Conservation (phyloP, 306 rosid species). For the Delonix regia region DNA sequence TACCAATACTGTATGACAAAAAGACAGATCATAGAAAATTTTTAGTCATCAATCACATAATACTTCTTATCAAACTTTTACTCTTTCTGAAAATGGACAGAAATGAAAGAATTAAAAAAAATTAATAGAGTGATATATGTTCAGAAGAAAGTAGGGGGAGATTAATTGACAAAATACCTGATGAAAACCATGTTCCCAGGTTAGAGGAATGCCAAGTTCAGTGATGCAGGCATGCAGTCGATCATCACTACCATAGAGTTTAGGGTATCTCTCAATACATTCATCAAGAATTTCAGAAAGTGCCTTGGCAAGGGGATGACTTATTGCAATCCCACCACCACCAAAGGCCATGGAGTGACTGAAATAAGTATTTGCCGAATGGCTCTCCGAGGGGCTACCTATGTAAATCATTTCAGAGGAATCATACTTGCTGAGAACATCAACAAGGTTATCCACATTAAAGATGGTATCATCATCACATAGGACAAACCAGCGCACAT, state of each 20-base stretch:
- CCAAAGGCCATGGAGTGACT: constrained; percentile 88
- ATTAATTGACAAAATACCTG: constrained; percentile 53
- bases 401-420: constrained; percentile 81
- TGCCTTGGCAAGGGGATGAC: constrained; percentile 64
- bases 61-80: background rate
- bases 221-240: constrained; percentile 83
- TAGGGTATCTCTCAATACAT: constrained; percentile 77
- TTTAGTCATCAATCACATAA: constrained; percentile 5
- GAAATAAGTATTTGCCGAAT: constrained; percentile 77
- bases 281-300: constrained; percentile 65
- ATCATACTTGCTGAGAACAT: constrained; percentile 69
- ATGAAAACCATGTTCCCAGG: constrained; percentile 77
- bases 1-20: constrained; percentile 33
- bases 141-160: background rate
- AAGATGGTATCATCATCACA: constrained; percentile 82
- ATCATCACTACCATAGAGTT: constrained; percentile 85
- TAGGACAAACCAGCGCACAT: constrained; percentile 68
- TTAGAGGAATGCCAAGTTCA: constrained; percentile 74
- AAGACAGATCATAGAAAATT: constrained; percentile 3
- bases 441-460: constrained; percentile 72
- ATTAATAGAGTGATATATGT: background rate
- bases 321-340: constrained; percentile 77
- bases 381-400: constrained; percentile 82
- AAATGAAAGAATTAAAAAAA: background rate
- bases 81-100: constrained; percentile 16